Evolutionary conservation across 2,329 filamentous ascomycete genomes (phyloP), one percentile per base, ranked within the genome.

Genomic region (Colletotrichum sp.): DNA sequence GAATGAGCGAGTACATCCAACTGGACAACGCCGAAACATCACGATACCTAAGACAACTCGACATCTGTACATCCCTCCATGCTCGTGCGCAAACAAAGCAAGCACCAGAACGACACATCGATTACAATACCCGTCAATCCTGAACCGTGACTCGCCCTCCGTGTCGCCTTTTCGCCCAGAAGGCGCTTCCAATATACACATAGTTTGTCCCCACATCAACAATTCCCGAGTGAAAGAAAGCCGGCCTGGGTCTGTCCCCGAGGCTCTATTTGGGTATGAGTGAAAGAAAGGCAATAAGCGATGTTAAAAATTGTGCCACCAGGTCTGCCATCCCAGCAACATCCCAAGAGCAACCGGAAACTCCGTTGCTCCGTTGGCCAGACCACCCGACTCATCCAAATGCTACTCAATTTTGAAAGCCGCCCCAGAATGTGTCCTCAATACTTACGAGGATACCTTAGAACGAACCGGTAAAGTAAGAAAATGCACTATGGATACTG

Each of bases 401-500:
- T 68, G 36, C 58, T 15, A 48, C 56, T 32, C 66, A 12, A 64
- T 70, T 28, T 26, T n/a, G 52, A 68, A 60, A 43, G 43, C 32
- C 38, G 24, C 34, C 34, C 26, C 28, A 26, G 15, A 38, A 60
- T 21, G 26, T 30, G 18, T 26, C 52, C 60, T n/a, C 38, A 21
- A 58, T 15, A 38, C 6, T 30, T 15, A 32, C 10, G 34, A 58
- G 16, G 32, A 28, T 26, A 21, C 24, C 68, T 83, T 85, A 90
- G 78, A 90, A 84, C 77, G 89, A 85, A 80, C 88, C 88, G 83
- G 88, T 88, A 76, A 90, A 85, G 82, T 88, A 90, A 43, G 88
- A 88, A 73, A 89, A 81, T 36, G 88, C 88, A 75, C 85, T 87
- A 72, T 55, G 34, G 9, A 24, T 16, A 43, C 13, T 24, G 24